Conservation (phyloP, 805 yeast species). For the Jamesozyma spencerorum region DNA sequence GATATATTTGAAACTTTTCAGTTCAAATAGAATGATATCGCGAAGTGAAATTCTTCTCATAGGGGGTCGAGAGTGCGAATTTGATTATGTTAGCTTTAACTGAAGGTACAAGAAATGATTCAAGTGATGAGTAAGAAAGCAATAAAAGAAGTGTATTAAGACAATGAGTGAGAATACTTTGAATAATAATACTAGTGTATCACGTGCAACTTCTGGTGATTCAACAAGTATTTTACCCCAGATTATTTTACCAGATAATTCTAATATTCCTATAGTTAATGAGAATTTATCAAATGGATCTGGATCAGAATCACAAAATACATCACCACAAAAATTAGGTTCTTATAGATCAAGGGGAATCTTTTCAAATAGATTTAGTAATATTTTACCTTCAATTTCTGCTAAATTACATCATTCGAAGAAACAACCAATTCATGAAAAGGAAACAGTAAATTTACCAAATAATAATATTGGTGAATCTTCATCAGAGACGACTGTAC, state of each 20-base stretch:
- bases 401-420: conserved; percentile 26
- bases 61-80: too few species aligned
- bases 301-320: background rate
- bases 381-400: conserved; percentile 29
- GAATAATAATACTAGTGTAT: background rate
- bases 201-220: background rate
- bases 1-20: too few species aligned
- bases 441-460: background rate
- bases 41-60: too few species aligned
- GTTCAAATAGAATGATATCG: too few species aligned
- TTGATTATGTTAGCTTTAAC: too few species aligned
- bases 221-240: conserved; percentile 16
- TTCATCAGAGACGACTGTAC: too few species aligned
- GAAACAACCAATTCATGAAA: conserved; percentile 7
- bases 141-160: too few species aligned
- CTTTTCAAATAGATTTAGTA: conserved; percentile 28
- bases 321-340: conserved; percentile 24
- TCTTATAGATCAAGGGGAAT: conserved; percentile 28
- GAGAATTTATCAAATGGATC: conserved; percentile 11
- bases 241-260: conserved; percentile 25
- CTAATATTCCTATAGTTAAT: conserved; percentile 25
- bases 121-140: too few species aligned
- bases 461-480: conserved; percentile 7
- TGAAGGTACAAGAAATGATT: too few species aligned
- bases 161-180: background rate